A percentile compares a stretch with the other conserved stretches of the same genome.
Evolutionary conservation across 75 land plant genomes (phyloP).

Genomic region (Azolla pinnata): DNA sequence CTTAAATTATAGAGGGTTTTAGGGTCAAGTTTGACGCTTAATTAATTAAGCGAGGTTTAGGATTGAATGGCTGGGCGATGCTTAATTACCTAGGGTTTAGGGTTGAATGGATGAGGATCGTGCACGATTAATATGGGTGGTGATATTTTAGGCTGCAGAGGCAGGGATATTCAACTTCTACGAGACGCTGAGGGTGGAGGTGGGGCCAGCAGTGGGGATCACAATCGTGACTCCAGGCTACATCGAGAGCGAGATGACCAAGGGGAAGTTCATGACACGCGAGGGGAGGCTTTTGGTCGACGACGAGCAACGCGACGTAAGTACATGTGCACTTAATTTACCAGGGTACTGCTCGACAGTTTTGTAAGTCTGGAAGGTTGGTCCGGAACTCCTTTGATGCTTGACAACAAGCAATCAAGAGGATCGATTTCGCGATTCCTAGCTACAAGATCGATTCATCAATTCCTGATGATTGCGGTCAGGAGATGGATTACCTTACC

Average conservation of each 20-base stretch:
- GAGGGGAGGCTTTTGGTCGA: slow-evolving; percentile 30
- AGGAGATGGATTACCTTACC: too few species aligned
- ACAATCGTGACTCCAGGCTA: slow-evolving; percentile 65
- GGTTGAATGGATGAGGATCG: not conserved
- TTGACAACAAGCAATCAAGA: too few species aligned
- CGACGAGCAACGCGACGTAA: slow-evolving; percentile 50
- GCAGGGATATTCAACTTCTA: slow-evolving; percentile 46
- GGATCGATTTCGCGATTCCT: too few species aligned
- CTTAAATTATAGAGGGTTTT: not conserved
- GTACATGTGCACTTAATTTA: slow-evolving; percentile 4
- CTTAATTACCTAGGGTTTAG: not conserved
- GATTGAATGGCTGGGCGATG: not conserved
- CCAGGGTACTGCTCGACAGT: not conserved
- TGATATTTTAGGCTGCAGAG: slow-evolving; percentile 49
- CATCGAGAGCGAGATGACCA: slow-evolving; percentile 57
- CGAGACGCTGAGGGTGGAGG: slow-evolving; percentile 56
- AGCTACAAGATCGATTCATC: too few species aligned
- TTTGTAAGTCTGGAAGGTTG: too few species aligned
- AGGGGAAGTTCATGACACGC: slow-evolving; percentile 42
- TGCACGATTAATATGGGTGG: not conserved
- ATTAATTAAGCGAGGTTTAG: not conserved
- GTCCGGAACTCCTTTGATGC: too few species aligned
- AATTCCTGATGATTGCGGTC: too few species aligned
- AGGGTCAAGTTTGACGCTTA: not conserved
- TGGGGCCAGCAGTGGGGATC: slow-evolving; percentile 38